Base-by-base conservation (phyloP, 805 yeast species). In the Candida argentea region DNA sequence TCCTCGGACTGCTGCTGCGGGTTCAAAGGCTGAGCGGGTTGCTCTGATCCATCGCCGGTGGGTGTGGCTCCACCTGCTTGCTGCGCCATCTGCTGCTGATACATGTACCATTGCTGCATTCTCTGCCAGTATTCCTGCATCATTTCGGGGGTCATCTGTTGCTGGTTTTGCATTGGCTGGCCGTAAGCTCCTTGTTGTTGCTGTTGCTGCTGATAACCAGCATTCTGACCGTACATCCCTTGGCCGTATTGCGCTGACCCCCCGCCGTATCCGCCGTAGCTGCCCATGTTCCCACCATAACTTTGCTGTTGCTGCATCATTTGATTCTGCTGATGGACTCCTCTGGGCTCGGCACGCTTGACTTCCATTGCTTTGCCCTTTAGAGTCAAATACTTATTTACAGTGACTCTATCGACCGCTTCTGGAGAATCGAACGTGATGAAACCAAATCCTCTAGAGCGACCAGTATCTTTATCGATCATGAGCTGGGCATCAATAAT, bases 381-480 rank as follows among this genome's bases (percentile, higher is more conserved):
- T 44, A 89, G 76, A 32, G 76, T 74, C 38, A 89, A 70, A 48
- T 75, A 85, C 53, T 80, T 81, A 52, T 79, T 80, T 33, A 76
- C 79, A 31, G 91, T 76, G 31, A 84, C 94, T 41, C 76, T 68
- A 45, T 87, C 96, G 25, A 89, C 95, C 10, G 95, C 95, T 25
- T 80, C 87, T 14, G 94, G 93, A 12, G 93, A 73, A 48, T 89
- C 97, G 57, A 81, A 89, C 9, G 98, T 89, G 38, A 89, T 86
- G 54, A 89, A 89, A 1, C 98, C 98, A 54, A 86, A 89, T 15
- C 98, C 98, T 61, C 97, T 73, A 3, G 95, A 85, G 48, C 94
- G 74, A 34, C 97, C 96, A 4, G 96, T 83, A 52, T 87, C 96
- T 57, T 89, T 91, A 55, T 89, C 96, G 42, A 89, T 72, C 98